Percentiles rank a stretch among this genome's conserved stretches.
phyloP scores from a whole-genome alignment of 768 basidiomycete species.

The Multifurca ochricompacta region DNA sequence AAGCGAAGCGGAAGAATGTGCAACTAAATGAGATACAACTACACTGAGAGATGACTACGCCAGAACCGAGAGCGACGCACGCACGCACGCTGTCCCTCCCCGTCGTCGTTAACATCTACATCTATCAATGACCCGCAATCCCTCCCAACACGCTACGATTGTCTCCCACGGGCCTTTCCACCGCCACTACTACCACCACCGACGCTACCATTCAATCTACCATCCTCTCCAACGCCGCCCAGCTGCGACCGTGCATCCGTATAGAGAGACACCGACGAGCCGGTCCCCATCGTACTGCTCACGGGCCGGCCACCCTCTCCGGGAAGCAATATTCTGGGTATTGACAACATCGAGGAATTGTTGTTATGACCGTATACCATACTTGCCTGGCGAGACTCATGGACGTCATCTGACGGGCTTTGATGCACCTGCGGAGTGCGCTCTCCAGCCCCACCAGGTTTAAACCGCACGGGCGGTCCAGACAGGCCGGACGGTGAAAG shows the following conservation, averaged over 20 bases:
- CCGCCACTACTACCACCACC: background rate
- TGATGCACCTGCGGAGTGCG: constrained; percentile 5
- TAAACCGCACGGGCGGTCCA: background rate
- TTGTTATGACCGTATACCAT: constrained; percentile 9
- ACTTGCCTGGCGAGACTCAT: constrained; percentile 16
- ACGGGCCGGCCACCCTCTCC: background rate
- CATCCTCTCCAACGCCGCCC: constrained; percentile 7
- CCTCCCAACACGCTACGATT: background rate
- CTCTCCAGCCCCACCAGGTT: constrained; percentile 8
- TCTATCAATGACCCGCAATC: background rate
- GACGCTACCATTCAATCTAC: constrained; percentile 4
- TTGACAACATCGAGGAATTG: background rate
- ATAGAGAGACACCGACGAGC: constrained; percentile 18
- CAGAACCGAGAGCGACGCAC: background rate
- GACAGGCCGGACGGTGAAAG: too few species aligned
- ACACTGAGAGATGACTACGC: background rate
- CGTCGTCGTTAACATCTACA: background rate
- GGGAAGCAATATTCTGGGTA: background rate
- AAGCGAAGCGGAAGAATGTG: background rate
- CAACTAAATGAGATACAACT: constrained; percentile 16
- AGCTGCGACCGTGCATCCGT: constrained; percentile 18
- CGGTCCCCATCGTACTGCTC: constrained; percentile 11
- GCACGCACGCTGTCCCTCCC: background rate
- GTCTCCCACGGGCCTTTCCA: background rate
- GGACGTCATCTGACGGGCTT: background rate